Evolutionary conservation across 1,284 basidiomycete species (phyloP).

Genomic region (Papiliotrema flavescens): DNA sequence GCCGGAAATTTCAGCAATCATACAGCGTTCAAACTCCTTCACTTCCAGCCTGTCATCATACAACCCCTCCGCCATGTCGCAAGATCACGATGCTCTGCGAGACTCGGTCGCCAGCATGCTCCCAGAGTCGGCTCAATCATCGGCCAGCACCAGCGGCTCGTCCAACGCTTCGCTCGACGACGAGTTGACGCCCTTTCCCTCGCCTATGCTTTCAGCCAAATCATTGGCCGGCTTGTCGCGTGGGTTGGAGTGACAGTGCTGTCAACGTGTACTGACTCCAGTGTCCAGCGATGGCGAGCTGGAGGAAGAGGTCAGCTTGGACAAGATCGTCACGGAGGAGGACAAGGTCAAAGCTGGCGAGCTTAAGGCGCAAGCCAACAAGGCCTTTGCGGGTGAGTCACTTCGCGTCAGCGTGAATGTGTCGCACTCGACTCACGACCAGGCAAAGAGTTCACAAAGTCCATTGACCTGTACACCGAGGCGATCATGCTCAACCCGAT

Average conservation of each 20-base stretch:
- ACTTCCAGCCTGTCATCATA: neutral
- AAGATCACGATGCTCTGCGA: neutral
- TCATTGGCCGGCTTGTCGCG: conserved; percentile 5
- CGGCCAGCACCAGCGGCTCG: neutral
- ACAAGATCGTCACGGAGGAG: conserved; percentile 58
- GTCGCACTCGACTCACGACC: conserved; percentile 4
- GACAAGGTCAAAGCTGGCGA: conserved; percentile 64
- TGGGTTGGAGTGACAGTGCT: neutral
- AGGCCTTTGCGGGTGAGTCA: conserved; percentile 68
- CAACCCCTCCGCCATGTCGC: neutral
- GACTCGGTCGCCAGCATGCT: neutral
- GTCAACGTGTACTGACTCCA: conserved; percentile 10
- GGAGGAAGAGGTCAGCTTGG: conserved; percentile 41
- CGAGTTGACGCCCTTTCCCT: conserved; percentile 7
- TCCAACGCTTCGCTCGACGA: conserved; percentile 1
- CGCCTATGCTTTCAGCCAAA: conserved; percentile 5
- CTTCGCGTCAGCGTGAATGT: too few species aligned
- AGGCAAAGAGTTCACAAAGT: conserved; percentile 61
- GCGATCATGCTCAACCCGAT: conserved; percentile 74
- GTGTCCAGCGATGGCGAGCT: conserved; percentile 45
- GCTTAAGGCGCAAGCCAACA: conserved; percentile 80
- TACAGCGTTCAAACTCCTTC: too few species aligned
- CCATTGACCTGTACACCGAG: conserved; percentile 69
- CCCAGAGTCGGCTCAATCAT: neutral
- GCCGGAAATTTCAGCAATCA: neutral